Percentiles rank a stretch among this genome's conserved stretches.
These are phyloP conservation scores for Pinus taeda DNA, from an alignment of 75 land plant species.

Conservation along the genomic window DNA sequence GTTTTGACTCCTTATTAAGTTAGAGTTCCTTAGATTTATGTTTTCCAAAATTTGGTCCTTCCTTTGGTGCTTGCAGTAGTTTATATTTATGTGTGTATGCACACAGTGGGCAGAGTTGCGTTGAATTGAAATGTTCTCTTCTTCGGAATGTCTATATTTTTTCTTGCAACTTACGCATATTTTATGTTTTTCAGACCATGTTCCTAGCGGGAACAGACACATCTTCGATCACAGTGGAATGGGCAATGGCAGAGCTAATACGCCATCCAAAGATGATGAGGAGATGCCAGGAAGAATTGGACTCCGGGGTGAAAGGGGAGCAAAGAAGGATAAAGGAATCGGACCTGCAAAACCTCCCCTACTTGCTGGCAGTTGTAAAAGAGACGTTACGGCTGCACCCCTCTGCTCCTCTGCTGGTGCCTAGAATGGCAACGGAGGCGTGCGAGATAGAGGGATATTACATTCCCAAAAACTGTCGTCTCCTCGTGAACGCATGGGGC, in stretches of 20 bases:
- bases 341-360: conserved; percentile 19
- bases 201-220: conserved; percentile 63
- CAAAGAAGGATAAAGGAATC: neutral
- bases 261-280: conserved; percentile 44
- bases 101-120: too few species aligned
- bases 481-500: conserved; percentile 65
- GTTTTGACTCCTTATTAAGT: too few species aligned
- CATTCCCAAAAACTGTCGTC: conserved; percentile 50
- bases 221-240: conserved; percentile 59
- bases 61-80: too few species aligned
- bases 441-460: conserved; percentile 58
- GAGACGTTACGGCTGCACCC: conserved; percentile 81
- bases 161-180: too few species aligned
- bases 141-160: too few species aligned
- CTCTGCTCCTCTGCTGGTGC: conserved; percentile 65
- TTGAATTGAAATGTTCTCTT: too few species aligned
- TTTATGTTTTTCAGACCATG: conserved; percentile 25
- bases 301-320: conserved; percentile 7
- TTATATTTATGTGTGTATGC: too few species aligned
- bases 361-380: conserved; percentile 59
- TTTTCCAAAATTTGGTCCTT: too few species aligned
- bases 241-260: conserved; percentile 66
- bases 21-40: too few species aligned
- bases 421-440: conserved; percentile 38
- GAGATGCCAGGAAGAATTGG: conserved; percentile 29